Percentiles rank a stretch among this genome's conserved stretches.
These are phyloP conservation scores for Coemansia sp. DNA, from an alignment of 192 early-diverging fungal species.

Conservation along the genomic window DNA sequence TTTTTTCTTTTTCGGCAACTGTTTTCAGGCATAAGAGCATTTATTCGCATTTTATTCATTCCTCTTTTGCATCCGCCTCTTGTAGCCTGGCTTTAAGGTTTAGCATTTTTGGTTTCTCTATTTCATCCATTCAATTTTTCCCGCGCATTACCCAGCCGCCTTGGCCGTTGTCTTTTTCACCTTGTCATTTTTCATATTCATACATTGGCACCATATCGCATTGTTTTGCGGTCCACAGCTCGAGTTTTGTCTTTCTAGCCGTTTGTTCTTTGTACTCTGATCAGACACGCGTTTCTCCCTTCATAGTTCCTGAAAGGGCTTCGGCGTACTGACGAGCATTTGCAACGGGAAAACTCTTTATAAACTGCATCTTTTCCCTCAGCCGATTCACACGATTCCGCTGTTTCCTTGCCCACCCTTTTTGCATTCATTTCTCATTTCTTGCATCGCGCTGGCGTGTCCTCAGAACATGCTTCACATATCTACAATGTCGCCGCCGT, in stretches of 20 bases:
- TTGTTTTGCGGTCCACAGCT: not conserved
- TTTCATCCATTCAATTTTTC: not conserved
- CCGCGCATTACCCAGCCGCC: not conserved
- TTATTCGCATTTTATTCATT: constrained; percentile 2
- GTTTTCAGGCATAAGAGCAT: constrained; percentile 4
- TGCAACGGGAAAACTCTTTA: not conserved
- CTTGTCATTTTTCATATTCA: constrained; percentile 1
- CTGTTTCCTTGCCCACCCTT: not conserved
- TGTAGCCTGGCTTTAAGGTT: not conserved
- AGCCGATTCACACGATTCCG: not conserved
- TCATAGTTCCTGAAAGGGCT: not conserved
- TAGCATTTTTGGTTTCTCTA: not conserved
- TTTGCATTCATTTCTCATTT: not conserved
- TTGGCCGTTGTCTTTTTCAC: not conserved
- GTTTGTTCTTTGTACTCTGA: not conserved
- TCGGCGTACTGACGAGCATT: not conserved
- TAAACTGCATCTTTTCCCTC: not conserved
- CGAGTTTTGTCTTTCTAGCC: not conserved
- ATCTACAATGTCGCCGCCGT: constrained; percentile 33
- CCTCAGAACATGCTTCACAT: constrained; percentile 29
- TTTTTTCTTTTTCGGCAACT: not conserved
- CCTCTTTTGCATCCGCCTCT: constrained; percentile 2
- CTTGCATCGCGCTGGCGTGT: not conserved
- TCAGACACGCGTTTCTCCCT: not conserved
- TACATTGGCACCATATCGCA: not conserved